Evolutionary conservation across 2,329 filamentous ascomycete species (phyloP).

Genomic region (Madurella mycetomatis): DNA sequence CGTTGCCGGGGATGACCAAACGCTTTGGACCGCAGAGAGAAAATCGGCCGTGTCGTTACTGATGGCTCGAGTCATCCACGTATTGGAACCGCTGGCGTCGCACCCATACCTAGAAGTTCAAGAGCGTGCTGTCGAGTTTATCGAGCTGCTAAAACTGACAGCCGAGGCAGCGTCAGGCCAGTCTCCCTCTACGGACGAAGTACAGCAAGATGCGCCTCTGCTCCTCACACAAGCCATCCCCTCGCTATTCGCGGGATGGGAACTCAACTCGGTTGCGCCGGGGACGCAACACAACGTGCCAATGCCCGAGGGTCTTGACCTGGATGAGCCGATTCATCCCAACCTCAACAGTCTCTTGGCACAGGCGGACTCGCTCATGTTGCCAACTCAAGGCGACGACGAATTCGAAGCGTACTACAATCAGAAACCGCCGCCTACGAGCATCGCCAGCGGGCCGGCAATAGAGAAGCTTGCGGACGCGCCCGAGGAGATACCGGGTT

Average conservation of each 20-base stretch:
- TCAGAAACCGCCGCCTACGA: constrained; percentile 48
- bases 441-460: constrained; percentile 50
- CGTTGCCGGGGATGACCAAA: constrained; percentile 60
- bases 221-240: constrained; percentile 89
- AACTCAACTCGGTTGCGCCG: constrained; percentile 83
- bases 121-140: constrained; percentile 87
- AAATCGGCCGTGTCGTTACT: constrained; percentile 73
- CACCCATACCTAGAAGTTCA: constrained; percentile 93
- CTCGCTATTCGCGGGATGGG: constrained; percentile 76
- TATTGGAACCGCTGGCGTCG: constrained; percentile 70
- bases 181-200: constrained; percentile 49
- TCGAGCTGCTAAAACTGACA: constrained; percentile 82
- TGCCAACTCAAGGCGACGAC: constrained; percentile 53
- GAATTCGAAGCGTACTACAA: constrained; percentile 67
- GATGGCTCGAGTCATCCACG: constrained; percentile 75
- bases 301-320: constrained; percentile 66
- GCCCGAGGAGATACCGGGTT: constrained; percentile 42
- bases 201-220: constrained; percentile 66
- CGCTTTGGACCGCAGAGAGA: constrained; percentile 66
- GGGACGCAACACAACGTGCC: constrained; percentile 85
- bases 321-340: constrained; percentile 77
- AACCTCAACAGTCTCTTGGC: constrained; percentile 66
- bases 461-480: constrained; percentile 48
- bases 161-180: constrained; percentile 74
- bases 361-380: constrained; percentile 46